Evolutionary conservation across 2,329 filamentous ascomycete genomes (phyloP).

Genomic region (Fusarium heterosporum): DNA sequence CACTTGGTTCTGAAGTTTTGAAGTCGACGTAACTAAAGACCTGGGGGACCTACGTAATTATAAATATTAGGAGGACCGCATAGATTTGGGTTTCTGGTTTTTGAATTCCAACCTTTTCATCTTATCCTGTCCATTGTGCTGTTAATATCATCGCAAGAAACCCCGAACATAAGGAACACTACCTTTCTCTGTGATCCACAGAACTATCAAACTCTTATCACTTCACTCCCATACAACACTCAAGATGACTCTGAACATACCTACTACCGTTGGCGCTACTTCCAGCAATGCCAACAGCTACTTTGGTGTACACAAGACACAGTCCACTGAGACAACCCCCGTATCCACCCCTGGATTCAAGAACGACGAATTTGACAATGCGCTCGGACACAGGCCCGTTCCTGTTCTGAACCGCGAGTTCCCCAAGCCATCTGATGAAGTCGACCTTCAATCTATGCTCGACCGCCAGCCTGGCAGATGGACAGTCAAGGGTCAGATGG

Average conservation of each 20-base stretch:
- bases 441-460: slow-evolving; percentile 59
- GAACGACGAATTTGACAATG: slow-evolving; percentile 24
- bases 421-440: slow-evolving; percentile 55
- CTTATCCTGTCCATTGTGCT: not conserved
- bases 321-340: slow-evolving; percentile 40
- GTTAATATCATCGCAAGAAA: slow-evolving; percentile 7
- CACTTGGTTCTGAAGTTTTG: slow-evolving; percentile 33
- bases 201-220: not conserved
- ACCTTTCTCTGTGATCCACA: not conserved
- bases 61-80: slow-evolving; percentile 24
- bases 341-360: slow-evolving; percentile 39
- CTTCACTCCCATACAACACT: not conserved
- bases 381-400: slow-evolving; percentile 45
- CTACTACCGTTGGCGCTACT: slow-evolving; percentile 29
- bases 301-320: slow-evolving; percentile 40
- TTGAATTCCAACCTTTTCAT: slow-evolving; percentile 11
- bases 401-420: slow-evolving; percentile 53
- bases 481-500: slow-evolving; percentile 54
- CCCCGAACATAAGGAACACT: not conserved
- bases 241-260: slow-evolving; percentile 26
- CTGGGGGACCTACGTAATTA: slow-evolving; percentile 20
- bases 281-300: slow-evolving; percentile 33
- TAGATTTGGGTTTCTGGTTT: not conserved
- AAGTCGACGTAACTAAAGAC: slow-evolving; percentile 6
- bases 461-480: slow-evolving; percentile 58